phyloP scores from a whole-genome alignment of 2,329 filamentous ascomycete genomes.

The Biscogniauxia marginata region DNA sequence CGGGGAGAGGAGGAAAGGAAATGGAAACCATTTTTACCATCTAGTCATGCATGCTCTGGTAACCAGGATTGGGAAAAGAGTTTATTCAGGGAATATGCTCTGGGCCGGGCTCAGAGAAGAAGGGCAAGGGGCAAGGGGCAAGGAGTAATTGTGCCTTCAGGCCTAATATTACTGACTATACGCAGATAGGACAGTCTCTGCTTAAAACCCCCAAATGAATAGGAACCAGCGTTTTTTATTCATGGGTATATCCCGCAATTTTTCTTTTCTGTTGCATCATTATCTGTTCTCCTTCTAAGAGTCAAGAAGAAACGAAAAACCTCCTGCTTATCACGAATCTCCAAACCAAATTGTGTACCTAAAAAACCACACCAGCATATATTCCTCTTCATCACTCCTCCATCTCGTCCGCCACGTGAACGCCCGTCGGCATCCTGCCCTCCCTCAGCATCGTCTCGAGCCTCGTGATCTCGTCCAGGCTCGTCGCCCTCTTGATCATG shows the following conservation, averaged over 20 bases:
- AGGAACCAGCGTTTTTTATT: constrained; percentile 12
- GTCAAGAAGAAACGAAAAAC: background rate
- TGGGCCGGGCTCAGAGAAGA: background rate
- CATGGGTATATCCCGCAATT: constrained; percentile 27
- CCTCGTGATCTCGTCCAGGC: constrained; percentile 82
- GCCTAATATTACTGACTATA: background rate
- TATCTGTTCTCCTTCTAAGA: no score
- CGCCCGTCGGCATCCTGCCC: constrained; percentile 74
- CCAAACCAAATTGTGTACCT: constrained; percentile 1
- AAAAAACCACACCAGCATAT: background rate
- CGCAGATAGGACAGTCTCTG: background rate
- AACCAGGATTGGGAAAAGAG: no score
- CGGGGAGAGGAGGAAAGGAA: no score
- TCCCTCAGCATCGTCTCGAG: constrained; percentile 92
- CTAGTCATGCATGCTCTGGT: no score
- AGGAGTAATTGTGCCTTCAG: background rate
- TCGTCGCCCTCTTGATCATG: constrained; percentile 84
- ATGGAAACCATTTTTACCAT: no score
- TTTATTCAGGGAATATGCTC: background rate
- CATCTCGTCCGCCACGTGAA: constrained; percentile 57
- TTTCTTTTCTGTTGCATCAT: background rate
- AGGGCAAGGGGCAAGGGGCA: background rate
- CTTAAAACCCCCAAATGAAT: background rate
- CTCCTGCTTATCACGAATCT: constrained; percentile 5
- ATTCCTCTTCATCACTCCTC: constrained; percentile 49